These are phyloP conservation scores for Hortiboletus rubellus DNA, from an alignment of 1,284 basidiomycete species.

Conservation along the genomic window DNA sequence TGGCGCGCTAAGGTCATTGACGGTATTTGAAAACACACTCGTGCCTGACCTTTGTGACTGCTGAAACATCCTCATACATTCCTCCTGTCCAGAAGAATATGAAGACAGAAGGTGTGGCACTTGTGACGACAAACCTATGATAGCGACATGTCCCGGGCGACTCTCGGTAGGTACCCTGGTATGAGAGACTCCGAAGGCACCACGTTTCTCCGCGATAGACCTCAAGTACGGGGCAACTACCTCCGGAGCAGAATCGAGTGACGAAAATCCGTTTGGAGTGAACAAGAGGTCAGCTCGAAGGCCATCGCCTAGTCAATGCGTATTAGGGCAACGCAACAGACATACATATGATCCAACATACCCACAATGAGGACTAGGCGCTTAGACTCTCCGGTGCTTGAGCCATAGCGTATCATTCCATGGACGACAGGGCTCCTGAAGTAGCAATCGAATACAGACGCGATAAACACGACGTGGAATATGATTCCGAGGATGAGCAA, in stretches of 20 bases:
- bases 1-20: constrained; percentile 5
- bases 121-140: constrained; percentile 62
- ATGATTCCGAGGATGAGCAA: constrained; percentile 67
- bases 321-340: neutral
- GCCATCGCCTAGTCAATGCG: constrained; percentile 61
- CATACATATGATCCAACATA: constrained; percentile 32
- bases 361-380: constrained; percentile 82
- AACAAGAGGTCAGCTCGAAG: constrained; percentile 83
- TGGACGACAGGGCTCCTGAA: constrained; percentile 79
- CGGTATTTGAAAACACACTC: neutral
- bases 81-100: constrained; percentile 49
- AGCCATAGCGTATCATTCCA: constrained; percentile 63
- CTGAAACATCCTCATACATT: constrained; percentile 93
- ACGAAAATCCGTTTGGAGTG: constrained; percentile 59
- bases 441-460: constrained; percentile 87
- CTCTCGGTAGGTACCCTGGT: constrained; percentile 89
- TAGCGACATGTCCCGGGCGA: constrained; percentile 85
- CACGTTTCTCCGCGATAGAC: constrained; percentile 62
- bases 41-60: constrained; percentile 73
- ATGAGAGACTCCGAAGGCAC: constrained; percentile 84
- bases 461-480: constrained; percentile 74
- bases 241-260: constrained; percentile 51
- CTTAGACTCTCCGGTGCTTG: constrained; percentile 55
- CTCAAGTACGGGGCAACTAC: constrained; percentile 80
- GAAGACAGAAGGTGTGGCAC: neutral